Conservation (phyloP, 1,139 yeast genomes). For the Chernovozyma aurita region DNA sequence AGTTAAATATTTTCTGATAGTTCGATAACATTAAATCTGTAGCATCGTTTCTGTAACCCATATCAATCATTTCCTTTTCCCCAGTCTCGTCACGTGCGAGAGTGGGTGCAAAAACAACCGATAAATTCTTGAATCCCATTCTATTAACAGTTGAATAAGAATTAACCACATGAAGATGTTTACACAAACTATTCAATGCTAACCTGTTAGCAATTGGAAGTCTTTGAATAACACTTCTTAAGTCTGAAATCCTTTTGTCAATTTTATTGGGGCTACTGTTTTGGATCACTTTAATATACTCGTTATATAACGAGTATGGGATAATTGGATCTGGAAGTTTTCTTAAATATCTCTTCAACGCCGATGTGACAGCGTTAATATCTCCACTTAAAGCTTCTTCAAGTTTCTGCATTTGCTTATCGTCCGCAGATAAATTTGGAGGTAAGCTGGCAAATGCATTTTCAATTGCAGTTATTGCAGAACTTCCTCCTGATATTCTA, state of each 20-base stretch:
- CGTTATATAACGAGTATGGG: constrained; percentile 64
- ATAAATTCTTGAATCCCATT: constrained; percentile 79
- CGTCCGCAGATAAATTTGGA: constrained; percentile 25
- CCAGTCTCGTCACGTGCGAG: constrained; percentile 77
- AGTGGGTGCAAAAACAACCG: constrained; percentile 96
- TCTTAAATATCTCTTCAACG: constrained; percentile 80
- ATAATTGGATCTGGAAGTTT: constrained; percentile 83
- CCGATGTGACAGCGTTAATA: constrained; percentile 82
- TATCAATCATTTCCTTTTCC: constrained; percentile 80
- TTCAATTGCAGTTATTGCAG: constrained; percentile 62
- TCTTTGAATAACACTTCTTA: constrained; percentile 22
- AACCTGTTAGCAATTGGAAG: constrained; percentile 69
- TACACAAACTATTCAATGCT: constrained; percentile 52
- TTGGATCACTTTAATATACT: constrained; percentile 44
- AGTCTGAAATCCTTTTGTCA: constrained; percentile 30
- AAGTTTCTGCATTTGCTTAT: constrained; percentile 35
- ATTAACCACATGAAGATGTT: constrained; percentile 61
- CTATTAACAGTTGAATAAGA: constrained; percentile 48
- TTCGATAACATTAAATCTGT: constrained; percentile 72
- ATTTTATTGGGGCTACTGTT: constrained; percentile 30
- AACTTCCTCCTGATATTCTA: constrained; percentile 84
- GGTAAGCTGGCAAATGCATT: constrained; percentile 36
- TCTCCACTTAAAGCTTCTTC: constrained; percentile 58
- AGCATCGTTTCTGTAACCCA: constrained; percentile 75
- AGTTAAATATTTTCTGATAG: constrained; percentile 35